Evolutionary conservation across 202 grass and related monocot genomes (phyloP).

Genomic region (Panicum virgatum): DNA sequence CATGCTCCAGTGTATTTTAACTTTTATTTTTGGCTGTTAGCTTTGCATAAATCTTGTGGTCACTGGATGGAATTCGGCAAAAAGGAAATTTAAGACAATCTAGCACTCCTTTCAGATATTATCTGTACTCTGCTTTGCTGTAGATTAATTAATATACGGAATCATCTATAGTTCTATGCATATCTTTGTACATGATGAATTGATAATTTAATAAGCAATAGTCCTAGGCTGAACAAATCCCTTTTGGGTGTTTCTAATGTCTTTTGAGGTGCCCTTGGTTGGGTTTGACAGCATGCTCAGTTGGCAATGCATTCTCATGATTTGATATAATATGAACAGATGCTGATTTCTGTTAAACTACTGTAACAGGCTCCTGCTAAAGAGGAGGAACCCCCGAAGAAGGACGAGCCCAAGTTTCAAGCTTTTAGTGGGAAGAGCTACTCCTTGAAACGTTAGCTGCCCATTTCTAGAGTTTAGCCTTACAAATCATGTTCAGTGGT

Average conservation of each 20-base stretch:
- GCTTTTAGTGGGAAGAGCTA: constrained; percentile 78
- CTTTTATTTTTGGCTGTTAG: not conserved
- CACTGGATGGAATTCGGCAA: not conserved
- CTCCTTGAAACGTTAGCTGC: constrained; percentile 71
- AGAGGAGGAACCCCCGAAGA: constrained; percentile 46
- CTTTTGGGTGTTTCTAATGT: not conserved
- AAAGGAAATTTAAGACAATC: not conserved
- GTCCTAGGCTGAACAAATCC: not conserved
- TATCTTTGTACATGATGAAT: not conserved
- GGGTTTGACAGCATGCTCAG: not conserved
- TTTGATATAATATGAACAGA: not conserved
- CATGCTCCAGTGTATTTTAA: not conserved
- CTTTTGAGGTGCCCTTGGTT: not conserved
- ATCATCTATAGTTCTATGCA: not conserved
- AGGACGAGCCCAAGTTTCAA: constrained; percentile 77
- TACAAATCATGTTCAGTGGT: constrained; percentile 2
- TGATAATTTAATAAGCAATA: not conserved
- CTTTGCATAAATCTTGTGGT: not conserved
- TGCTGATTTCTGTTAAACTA: constrained; percentile 18
- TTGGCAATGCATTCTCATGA: not conserved
- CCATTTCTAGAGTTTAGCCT: not conserved
- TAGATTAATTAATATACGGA: not conserved
- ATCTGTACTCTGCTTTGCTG: not conserved
- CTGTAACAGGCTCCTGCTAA: constrained; percentile 59
- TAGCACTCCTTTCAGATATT: not conserved